Evolutionary conservation across 371 early-diverging fungal species (phyloP).

Genomic region (Mortierella sp.): DNA sequence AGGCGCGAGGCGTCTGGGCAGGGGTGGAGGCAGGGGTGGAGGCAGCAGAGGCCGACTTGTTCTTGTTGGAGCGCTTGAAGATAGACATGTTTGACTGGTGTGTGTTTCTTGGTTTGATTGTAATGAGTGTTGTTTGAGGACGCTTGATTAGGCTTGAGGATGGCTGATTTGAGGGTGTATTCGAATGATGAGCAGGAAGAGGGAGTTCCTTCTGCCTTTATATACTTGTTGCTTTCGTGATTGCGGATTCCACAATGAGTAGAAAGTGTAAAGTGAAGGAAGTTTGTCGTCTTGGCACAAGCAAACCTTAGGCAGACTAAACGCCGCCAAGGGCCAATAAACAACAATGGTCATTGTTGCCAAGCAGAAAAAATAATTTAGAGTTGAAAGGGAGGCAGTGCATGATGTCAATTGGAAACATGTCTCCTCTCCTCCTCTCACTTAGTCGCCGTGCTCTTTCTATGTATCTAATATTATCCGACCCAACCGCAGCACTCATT

Average conservation of each 20-base stretch:
- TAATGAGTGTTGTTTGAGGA: neutral
- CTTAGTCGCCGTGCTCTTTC: too few relatives aligned
- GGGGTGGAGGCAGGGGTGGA: slow-evolving; percentile 23
- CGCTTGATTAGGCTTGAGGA: neutral
- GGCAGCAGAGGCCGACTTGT: slow-evolving; percentile 44
- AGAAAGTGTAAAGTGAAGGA: neutral
- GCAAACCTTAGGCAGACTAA: neutral
- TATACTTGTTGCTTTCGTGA: neutral
- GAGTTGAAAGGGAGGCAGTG: too few relatives aligned
- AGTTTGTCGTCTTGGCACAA: neutral
- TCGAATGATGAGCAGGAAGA: neutral
- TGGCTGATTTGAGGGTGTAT: neutral
- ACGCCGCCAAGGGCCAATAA: neutral
- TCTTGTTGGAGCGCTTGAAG: slow-evolving; percentile 55
- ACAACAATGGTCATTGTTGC: neutral
- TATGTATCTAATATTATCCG: too few relatives aligned
- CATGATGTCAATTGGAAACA: too few relatives aligned
- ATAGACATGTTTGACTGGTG: slow-evolving; percentile 23
- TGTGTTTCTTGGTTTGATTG: neutral
- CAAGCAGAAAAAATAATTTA: neutral
- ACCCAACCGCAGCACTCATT: too few relatives aligned
- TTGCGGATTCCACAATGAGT: neutral
- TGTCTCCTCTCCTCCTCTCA: too few relatives aligned
- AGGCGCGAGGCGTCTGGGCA: slow-evolving; percentile 48
- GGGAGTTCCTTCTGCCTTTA: neutral